Evolutionary conservation across 257 asterid genomes (phyloP).

Genomic region (Solanum peruvianum): DNA sequence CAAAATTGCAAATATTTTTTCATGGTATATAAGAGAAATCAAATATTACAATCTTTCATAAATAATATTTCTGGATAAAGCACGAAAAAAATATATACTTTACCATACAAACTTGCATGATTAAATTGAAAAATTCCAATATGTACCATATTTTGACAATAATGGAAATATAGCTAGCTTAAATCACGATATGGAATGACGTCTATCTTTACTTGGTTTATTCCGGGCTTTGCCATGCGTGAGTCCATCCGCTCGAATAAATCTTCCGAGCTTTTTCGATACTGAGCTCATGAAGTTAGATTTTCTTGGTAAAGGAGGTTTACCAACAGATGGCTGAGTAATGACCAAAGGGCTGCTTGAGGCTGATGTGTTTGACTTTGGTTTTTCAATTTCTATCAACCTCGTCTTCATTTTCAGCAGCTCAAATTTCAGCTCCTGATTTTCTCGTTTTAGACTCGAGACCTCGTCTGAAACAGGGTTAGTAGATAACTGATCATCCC

Average conservation of each 20-base stretch:
- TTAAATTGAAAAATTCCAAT: neutral
- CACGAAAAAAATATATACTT: neutral
- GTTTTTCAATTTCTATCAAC: conserved; percentile 42
- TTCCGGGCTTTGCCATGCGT: conserved; percentile 26
- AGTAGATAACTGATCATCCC: conserved; percentile 8
- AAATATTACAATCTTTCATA: neutral
- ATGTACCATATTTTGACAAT: neutral
- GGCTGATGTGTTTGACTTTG: conserved; percentile 9
- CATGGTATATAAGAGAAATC: neutral
- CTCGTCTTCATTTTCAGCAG: conserved; percentile 37
- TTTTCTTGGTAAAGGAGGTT: conserved; percentile 56
- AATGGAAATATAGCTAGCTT: neutral
- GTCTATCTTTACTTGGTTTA: conserved; percentile 48
- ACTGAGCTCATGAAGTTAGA: conserved; percentile 49
- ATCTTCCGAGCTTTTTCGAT: conserved; percentile 48
- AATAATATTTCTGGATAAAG: neutral
- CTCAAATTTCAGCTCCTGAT: conserved; percentile 67
- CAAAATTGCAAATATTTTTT: neutral
- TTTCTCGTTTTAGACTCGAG: conserved; percentile 38
- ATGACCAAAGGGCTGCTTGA: conserved; percentile 22
- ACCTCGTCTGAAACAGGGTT: conserved; percentile 30
- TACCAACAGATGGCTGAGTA: conserved; percentile 24
- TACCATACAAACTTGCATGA: neutral
- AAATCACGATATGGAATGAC: conserved; percentile 68
- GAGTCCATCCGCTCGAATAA: conserved; percentile 40